phyloP scores from a whole-genome alignment of 192 early-diverging fungal species.

The Coemansia sp. region DNA sequence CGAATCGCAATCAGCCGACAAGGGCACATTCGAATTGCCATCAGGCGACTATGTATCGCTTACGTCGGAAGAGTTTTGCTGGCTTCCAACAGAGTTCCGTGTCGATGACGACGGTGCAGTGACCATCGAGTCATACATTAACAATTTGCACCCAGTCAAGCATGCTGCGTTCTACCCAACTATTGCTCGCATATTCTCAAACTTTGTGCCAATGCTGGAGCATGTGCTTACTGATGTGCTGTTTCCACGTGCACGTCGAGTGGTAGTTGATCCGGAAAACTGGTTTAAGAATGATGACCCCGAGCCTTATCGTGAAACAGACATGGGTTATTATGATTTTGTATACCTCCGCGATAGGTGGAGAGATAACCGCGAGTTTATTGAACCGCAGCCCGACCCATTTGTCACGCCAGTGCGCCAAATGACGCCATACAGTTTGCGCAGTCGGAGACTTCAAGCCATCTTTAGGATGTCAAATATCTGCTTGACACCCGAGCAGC shows the following conservation, averaged over 20 bases:
- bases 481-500: slow-evolving; percentile 63
- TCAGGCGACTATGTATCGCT: neutral
- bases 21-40: no score
- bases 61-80: slow-evolving; percentile 35
- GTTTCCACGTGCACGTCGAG: slow-evolving; percentile 7
- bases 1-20: neutral
- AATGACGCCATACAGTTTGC: slow-evolving; percentile 28
- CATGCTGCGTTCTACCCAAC: slow-evolving; percentile 55
- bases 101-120: slow-evolving; percentile 54
- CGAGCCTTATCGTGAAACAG: slow-evolving; percentile 17
- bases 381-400: slow-evolving; percentile 42
- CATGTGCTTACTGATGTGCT: slow-evolving; percentile 42
- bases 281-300: slow-evolving; percentile 20
- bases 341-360: slow-evolving; percentile 16
- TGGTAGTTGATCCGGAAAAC: slow-evolving; percentile 11
- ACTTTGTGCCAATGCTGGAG: slow-evolving; percentile 68
- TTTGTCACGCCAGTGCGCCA: slow-evolving; percentile 34
- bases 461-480: slow-evolving; percentile 75
- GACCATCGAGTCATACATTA: slow-evolving; percentile 65
- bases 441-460: slow-evolving; percentile 56
- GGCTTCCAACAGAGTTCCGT: slow-evolving; percentile 68
- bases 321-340: slow-evolving; percentile 16
- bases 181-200: slow-evolving; percentile 54
- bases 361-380: slow-evolving; percentile 17
- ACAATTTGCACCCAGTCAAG: slow-evolving; percentile 65